Evolutionary conservation across 176 grass and related monocot genomes (phyloP), one percentile per base, ranked within the genome.

Genomic region (Musa acuminata): DNA sequence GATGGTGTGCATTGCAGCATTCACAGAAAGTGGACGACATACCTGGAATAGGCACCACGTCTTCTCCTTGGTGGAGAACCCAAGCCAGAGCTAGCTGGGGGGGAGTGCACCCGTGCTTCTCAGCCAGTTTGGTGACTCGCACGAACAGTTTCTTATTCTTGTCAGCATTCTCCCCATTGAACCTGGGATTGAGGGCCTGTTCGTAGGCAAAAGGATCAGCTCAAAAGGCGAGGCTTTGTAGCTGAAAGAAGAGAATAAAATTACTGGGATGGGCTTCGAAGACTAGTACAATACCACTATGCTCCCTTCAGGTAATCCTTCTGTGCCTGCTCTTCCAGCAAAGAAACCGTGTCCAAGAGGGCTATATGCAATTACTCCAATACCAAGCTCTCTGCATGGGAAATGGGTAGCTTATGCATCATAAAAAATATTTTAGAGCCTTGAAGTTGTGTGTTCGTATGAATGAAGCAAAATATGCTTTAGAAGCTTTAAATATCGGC

Each of bases 331-430:
- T 80, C 71, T 88, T 52, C 94, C 94, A 81, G 79, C 94, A 69
- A 97, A 97, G 69, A 97, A 97, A 16, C 87, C 94, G 64, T 81
- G 85, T 35, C 68, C 87, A 58, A 96, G 79, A 64, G 93, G 93
- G 74, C 87, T 90, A 55, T 96, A 92, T 26, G 93, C 77, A 77
- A 96, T 80, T 24, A 96, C 77, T 67, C 85, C 85, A 85, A 93
- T 91, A 16, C 87, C 94, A 80, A 93, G 85, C 71, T 97, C 80
- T 71, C 90, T 97, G 86, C 77, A 53, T 65, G 9, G 22, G 5
- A n/a, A 65, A 12, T 65, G 22, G 20, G 27, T 11, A 26, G 5
- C 9, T 25, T 25, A 65, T 29, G 35, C 35, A 43, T 43, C 35
- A 43, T 43, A 6, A 43, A 5, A 5, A 43, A 43, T 6, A 4